Conservation (phyloP, 305 asterid species). For the Ilex paraguariensis region DNA sequence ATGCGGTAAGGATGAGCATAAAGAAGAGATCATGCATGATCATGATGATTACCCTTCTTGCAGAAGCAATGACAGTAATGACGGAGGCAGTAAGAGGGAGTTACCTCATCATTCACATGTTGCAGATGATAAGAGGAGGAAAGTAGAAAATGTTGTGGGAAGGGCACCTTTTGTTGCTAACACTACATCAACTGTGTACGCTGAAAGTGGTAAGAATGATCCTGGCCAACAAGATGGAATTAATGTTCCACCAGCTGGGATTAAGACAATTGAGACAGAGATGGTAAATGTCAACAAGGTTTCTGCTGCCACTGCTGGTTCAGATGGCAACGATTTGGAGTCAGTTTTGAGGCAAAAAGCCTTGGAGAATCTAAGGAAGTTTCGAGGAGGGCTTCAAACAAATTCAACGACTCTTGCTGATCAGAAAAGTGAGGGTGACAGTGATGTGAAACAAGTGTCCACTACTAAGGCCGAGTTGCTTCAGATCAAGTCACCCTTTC, state of each 20-base stretch:
- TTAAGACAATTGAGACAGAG: constrained; percentile 7
- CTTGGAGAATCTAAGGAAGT: constrained; percentile 75
- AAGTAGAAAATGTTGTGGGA: constrained; percentile 24
- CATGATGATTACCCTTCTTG: constrained; percentile 60
- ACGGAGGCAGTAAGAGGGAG: constrained; percentile 32
- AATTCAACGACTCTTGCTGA: constrained; percentile 14
- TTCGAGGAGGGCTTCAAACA: constrained; percentile 33
- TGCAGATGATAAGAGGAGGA: constrained; percentile 21
- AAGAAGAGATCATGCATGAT: constrained; percentile 58
- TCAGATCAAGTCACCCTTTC: constrained; percentile 23
- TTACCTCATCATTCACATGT: constrained; percentile 21
- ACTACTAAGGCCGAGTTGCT: constrained; percentile 13
- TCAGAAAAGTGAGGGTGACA: constrained; percentile 20
- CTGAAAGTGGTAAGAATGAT: constrained; percentile 19
- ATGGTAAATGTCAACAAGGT: constrained; percentile 18
- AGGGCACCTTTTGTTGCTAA: constrained; percentile 16
- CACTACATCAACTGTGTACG: constrained; percentile 4
- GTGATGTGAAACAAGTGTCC: constrained; percentile 19
- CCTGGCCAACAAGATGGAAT: constrained; percentile 10
- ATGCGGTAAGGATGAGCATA: constrained; percentile 39
- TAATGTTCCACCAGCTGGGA: constrained; percentile 17
- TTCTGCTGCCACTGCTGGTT: constrained; percentile 26
- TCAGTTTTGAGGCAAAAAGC: constrained; percentile 77
- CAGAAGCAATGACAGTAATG: constrained; percentile 51
- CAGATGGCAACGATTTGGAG: constrained; percentile 51